A percentile compares a stretch with the other conserved stretches of the same genome.
These are phyloP conservation scores for Vachellia collinsii DNA, from an alignment of 306 rosid species.

Conservation along the genomic window DNA sequence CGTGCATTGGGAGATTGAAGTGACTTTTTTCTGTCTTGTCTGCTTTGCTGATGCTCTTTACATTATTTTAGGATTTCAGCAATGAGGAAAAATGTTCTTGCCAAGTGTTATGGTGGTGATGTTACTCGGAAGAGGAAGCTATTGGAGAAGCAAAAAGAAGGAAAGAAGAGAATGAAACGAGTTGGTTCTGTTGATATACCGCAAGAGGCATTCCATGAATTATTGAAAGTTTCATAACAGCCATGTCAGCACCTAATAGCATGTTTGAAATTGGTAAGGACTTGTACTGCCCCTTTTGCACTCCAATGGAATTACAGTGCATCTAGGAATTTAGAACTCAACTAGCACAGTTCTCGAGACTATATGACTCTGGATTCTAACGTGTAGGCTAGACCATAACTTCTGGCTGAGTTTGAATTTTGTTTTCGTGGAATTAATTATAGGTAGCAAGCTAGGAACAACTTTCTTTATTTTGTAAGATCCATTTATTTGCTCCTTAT, in stretches of 20 bases:
- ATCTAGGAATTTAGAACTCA: background rate
- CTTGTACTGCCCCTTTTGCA: constrained; percentile 9
- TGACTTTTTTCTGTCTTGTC: constrained; percentile 17
- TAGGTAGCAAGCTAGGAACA: background rate
- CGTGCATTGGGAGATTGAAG: constrained; percentile 2
- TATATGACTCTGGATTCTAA: constrained; percentile 8
- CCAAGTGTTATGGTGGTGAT: constrained; percentile 96
- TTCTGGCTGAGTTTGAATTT: background rate
- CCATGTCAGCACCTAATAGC: constrained; percentile 9
- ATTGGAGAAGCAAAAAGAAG: constrained; percentile 96
- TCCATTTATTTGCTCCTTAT: background rate
- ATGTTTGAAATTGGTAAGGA: constrained; percentile 35
- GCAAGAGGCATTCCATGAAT: constrained; percentile 93
- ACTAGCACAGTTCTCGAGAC: background rate
- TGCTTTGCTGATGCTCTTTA: constrained; percentile 25
- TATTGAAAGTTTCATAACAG: constrained; percentile 76
- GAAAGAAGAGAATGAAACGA: constrained; percentile 96
- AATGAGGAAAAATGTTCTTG: constrained; percentile 90
- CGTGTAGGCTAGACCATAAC: background rate
- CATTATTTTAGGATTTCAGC: constrained; percentile 69
- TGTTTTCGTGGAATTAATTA: background rate
- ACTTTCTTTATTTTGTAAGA: background rate
- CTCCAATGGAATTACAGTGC: constrained; percentile 11
- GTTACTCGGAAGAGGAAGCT: constrained; percentile 84
- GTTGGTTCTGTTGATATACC: constrained; percentile 94